Base-by-base conservation (phyloP, 106 monocot genomes). In the Amphibolis antarctica region DNA sequence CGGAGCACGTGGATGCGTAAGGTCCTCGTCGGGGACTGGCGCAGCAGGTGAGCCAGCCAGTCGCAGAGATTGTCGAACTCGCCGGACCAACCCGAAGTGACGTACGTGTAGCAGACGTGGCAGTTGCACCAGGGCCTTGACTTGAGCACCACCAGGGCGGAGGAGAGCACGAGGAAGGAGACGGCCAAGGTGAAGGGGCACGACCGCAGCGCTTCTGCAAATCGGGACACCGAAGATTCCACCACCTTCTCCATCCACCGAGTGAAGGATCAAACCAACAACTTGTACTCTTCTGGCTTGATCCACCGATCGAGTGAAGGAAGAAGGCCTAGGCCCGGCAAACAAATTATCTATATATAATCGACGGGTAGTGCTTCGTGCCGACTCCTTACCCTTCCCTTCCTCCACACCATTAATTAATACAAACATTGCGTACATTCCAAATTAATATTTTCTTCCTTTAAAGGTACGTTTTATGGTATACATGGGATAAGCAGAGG, bases 41-140 rank as follows among this genome's bases (percentile, higher is more conserved):
- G 67, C 60, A 75, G 59, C 5, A 75, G 74, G 44, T 75, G 74
- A 1, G 53, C n/a, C 22, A 59, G 53, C 74, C 74, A 75, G 53
- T 75, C 74, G 44, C 66, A 67, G 61, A 68, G 67, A 67, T 75
- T 75, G 48, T 43, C 44, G 62, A 53, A 75, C 59, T 74, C 66
- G 19, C 45, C 25, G 27, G 56, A 24, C 73, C 73, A 74, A 0
- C 48, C 49, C 15, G 64, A 56, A 45, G 42, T 66, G 19, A 58
- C 47, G n/a, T 74, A 74, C 15, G 64, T 47, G 11, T 26, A n/a
- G 48, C 73, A 74, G 10, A 74, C 42, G 13, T 17, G 42, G 45
- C 73, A 74, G 59, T 43, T 66, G 66, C 73, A 74, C 73, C 73
- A 66, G 11, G 56, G 48, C 20, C 73, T 27, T 20, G 36, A 58